Percentiles rank a stretch among this genome's conserved stretches.
These are phyloP conservation scores for Argentina anserina DNA, from an alignment of 306 rosid species.

Conservation along the genomic window DNA sequence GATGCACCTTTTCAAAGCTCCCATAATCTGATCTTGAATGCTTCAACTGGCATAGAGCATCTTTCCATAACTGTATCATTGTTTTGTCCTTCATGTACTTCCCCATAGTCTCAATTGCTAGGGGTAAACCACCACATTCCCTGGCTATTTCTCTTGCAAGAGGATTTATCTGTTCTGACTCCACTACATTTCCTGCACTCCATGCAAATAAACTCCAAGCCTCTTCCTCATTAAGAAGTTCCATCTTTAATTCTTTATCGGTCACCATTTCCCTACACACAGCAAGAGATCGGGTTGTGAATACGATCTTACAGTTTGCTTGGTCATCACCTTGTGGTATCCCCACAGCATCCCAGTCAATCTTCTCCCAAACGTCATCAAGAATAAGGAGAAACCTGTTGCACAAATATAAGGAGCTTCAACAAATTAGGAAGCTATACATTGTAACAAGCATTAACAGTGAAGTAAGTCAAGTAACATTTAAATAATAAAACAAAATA, in stretches of 20 bases:
- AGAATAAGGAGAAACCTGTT: conserved; percentile 20
- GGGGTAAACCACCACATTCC: conserved; percentile 19
- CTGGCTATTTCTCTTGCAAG: conserved; percentile 17
- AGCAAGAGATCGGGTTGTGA: conserved; percentile 5
- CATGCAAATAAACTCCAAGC: conserved; percentile 21
- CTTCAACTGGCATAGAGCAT: conserved; percentile 4
- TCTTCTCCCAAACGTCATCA: conserved; percentile 22
- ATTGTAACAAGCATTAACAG: background rate
- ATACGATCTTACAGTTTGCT: conserved; percentile 16
- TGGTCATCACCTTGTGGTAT: conserved; percentile 19
- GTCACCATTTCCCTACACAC: conserved; percentile 25
- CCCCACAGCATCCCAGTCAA: conserved; percentile 18
- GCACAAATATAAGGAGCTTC: background rate
- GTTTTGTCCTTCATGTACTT: conserved; percentile 14
- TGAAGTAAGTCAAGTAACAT: background rate
- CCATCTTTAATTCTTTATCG: conserved; percentile 3
- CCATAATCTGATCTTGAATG: background rate
- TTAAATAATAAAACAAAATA: background rate
- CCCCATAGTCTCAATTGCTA: conserved; percentile 21
- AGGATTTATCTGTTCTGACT: conserved; percentile 7
- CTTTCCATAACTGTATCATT: conserved; percentile 19
- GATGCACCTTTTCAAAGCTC: conserved; percentile 10
- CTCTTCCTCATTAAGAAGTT: conserved; percentile 20
- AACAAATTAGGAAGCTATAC: background rate
- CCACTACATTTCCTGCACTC: conserved; percentile 17